Evolutionary conservation across 2,329 filamentous ascomycete genomes (phyloP), one percentile per base, ranked within the genome.

Genomic region (Xylariaceae sp.): DNA sequence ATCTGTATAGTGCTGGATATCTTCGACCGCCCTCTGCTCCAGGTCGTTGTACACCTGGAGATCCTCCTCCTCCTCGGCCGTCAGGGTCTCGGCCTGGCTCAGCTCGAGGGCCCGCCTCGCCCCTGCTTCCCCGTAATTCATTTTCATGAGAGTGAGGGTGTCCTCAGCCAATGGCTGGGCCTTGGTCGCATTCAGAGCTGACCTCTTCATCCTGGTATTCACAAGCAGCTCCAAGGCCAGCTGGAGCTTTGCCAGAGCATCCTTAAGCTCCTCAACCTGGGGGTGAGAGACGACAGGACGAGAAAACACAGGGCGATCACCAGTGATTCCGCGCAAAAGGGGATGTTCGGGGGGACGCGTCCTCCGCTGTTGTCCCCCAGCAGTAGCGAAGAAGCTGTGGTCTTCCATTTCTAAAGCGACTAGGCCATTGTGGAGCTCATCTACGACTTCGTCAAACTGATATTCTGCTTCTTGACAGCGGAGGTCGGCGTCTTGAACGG

Each of bases 171-270:
- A 38, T 19, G 40, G 33, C 17, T 47, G 46, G 17, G 38, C 33
- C 36, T 49, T 53, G 17, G 36, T 44, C 31, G 37, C 35, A 31
- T 35, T 43, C 10, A 47, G 37, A 6, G 43, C 41, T 7, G 61
- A 54, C 25, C 58, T 61, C 22, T 59, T 57, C 34, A 59, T 53
- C 9, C 56, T 36, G 4, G 73, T 56, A 25, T 73, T 67, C 5
- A 58, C 53, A 21, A 61, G 51, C n/a, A 67, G 59, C 37, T 75
- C 70, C 31, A 57, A 59, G 11, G 65, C 65, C 19, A 68, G 57
- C 28, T 65, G 58, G n/a, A 67, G 51, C 13, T 72, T 63, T 2
- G 58, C 62, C 8, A 67, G 58, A 2, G 60, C 57, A 10, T 60
- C 56, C 12, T 65, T 57, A 5, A 74, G 55, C 13, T 61, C 51